Evolutionary conservation across 108 stramenopile species (phyloP).

Genomic region (Conticribra guillardii): DNA sequence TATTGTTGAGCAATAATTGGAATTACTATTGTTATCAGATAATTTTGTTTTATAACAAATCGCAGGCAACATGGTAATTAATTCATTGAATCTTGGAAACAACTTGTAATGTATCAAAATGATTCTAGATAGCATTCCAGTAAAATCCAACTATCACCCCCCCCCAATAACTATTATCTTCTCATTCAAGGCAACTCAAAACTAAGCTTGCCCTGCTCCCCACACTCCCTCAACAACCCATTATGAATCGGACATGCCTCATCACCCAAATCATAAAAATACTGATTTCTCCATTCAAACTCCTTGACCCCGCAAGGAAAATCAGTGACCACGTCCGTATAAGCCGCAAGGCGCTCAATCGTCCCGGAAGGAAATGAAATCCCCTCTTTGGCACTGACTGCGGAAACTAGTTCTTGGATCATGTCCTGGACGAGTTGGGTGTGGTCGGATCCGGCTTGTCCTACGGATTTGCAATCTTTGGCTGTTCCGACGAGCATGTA

Average conservation of each 20-base stretch:
- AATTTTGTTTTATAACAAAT: too few species aligned
- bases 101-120: too few species aligned
- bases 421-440: conserved; percentile 66
- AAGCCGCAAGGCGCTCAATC: conserved; percentile 79
- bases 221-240: conserved; percentile 63
- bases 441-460: conserved; percentile 72
- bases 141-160: too few species aligned
- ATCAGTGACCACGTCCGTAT: conserved; percentile 89
- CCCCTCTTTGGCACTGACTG: conserved; percentile 64
- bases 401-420: conserved; percentile 66
- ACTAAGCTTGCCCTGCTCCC: conserved; percentile 59
- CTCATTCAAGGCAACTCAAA: conserved; percentile 64
- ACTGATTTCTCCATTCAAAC: conserved; percentile 92
- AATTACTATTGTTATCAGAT: too few species aligned
- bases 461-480: conserved; percentile 78
- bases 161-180: too few species aligned
- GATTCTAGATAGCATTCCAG: too few species aligned
- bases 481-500: conserved; percentile 91
- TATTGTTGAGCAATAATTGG: too few species aligned
- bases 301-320: conserved; percentile 95
- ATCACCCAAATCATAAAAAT: conserved; percentile 75
- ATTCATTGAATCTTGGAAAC: too few species aligned
- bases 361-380: conserved; percentile 63
- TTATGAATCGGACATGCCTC: conserved; percentile 76
- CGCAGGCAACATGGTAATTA: too few species aligned